Percentiles rank a stretch among this genome's conserved stretches.
Conservation (phyloP, 2,329 filamentous ascomycete genomes). For the Arachnopeziza araneosa region DNA sequence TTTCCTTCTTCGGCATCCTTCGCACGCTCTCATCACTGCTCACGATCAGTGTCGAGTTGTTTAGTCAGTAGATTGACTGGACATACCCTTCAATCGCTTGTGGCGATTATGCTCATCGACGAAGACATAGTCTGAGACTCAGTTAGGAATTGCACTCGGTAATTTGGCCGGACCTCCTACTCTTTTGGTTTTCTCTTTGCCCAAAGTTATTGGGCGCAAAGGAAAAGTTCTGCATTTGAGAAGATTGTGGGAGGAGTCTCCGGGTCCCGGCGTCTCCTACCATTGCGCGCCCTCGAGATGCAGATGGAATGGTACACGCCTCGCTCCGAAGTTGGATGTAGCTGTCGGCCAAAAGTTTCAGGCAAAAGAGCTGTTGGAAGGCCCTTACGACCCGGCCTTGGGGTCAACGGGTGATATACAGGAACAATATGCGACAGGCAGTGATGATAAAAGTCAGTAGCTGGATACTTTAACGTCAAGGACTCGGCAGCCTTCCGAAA, state of each 20-base stretch:
- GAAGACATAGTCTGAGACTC: slow-evolving; percentile 82
- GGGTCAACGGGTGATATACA: not conserved
- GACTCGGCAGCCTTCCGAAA: slow-evolving; percentile 18
- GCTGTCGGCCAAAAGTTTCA: not conserved
- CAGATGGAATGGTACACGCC: not conserved
- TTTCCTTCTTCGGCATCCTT: slow-evolving; percentile 89
- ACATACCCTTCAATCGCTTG: slow-evolving; percentile 84
- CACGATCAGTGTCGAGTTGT: slow-evolving; percentile 46
- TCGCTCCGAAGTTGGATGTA: not conserved
- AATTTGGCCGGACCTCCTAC: slow-evolving; percentile 43
- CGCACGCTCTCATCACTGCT: slow-evolving; percentile 94
- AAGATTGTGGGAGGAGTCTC: slow-evolving; percentile 60
- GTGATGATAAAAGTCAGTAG: slow-evolving; percentile 17
- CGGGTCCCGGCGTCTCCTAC: slow-evolving; percentile 57
- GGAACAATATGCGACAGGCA: slow-evolving; percentile 11
- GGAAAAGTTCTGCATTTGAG: slow-evolving; percentile 68
- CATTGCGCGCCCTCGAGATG: slow-evolving; percentile 38
- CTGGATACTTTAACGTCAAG: slow-evolving; percentile 1
- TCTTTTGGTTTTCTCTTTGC: slow-evolving; percentile 76
- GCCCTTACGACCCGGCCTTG: slow-evolving; percentile 5
- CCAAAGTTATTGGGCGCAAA: slow-evolving; percentile 63
- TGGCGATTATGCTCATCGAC: slow-evolving; percentile 98
- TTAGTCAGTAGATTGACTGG: not conserved
- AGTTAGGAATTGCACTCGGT: slow-evolving; percentile 26
- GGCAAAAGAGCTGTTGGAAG: slow-evolving; percentile 2